Percentiles rank a stretch among this genome's conserved stretches.
phyloP scores from a whole-genome alignment of 1,284 basidiomycete genomes.

The Xerocomus amazonicus region DNA sequence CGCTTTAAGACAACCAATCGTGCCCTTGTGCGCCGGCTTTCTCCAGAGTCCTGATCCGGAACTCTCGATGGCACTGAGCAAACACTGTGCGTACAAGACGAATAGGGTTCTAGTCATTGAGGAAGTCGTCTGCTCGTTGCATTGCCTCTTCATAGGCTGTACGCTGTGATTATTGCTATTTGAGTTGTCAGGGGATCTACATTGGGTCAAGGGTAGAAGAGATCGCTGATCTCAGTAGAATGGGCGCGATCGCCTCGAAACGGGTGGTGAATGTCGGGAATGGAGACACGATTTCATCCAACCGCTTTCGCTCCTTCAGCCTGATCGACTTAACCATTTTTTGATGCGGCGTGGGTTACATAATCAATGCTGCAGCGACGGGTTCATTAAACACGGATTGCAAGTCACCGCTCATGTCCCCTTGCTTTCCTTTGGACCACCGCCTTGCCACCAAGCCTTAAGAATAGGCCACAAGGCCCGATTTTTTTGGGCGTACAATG shows the following conservation, averaged over 20 bases:
- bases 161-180: not conserved
- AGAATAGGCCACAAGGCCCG: slow-evolving; percentile 26
- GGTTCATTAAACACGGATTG: slow-evolving; percentile 18
- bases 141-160: slow-evolving; percentile 19
- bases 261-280: not conserved
- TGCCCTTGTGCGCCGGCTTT: not conserved
- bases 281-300: not conserved
- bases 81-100: not conserved
- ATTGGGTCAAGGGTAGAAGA: slow-evolving; percentile 20
- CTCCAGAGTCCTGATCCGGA: slow-evolving; percentile 8
- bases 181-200: not conserved
- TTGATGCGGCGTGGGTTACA: slow-evolving; percentile 9
- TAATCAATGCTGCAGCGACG: slow-evolving; percentile 25
- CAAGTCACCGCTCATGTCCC: slow-evolving; percentile 23
- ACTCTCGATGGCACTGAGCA: not conserved
- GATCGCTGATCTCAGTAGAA: not conserved
- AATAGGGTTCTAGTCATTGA: slow-evolving; percentile 4
- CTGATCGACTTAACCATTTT: not conserved
- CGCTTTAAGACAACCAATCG: not conserved
- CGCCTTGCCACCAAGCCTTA: slow-evolving; percentile 29
- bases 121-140: not conserved
- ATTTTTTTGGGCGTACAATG: slow-evolving; percentile 19
- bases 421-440: slow-evolving; percentile 20
- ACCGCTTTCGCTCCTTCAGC: not conserved
- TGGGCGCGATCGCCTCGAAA: too few relatives aligned